Evolutionary conservation across 1,139 yeast species (phyloP).

Genomic region (Yamadazyma songkhlaensis): DNA sequence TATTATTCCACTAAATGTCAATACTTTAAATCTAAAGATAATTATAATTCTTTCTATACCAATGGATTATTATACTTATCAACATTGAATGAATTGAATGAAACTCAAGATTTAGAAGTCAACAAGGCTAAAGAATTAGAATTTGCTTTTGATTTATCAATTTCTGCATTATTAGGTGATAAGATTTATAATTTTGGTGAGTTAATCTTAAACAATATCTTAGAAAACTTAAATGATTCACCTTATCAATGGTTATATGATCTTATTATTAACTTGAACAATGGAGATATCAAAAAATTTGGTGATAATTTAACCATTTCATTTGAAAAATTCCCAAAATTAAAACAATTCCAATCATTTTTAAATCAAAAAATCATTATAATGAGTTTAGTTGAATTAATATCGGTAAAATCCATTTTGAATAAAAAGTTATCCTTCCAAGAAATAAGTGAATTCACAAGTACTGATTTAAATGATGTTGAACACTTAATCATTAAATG

Average conservation of each 20-base stretch:
- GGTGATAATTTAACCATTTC: constrained; percentile 44
- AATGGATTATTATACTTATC: constrained; percentile 53
- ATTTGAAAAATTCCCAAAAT: constrained; percentile 51
- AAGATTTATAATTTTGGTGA: constrained; percentile 95
- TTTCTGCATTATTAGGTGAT: constrained; percentile 89
- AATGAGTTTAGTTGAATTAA: constrained; percentile 86
- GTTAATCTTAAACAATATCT: constrained; percentile 82
- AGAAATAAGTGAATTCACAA: constrained; percentile 70
- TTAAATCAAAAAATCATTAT: constrained; percentile 88
- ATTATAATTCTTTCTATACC: constrained; percentile 78
- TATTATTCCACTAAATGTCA: constrained; percentile 81
- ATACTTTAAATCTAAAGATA: constrained; percentile 68
- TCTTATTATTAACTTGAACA: constrained; percentile 66
- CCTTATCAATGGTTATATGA: constrained; percentile 71
- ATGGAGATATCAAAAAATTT: constrained; percentile 71
- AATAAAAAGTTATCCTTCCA: constrained; percentile 71
- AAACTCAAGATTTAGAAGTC: constrained; percentile 17
- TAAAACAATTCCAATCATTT: constrained; percentile 60
- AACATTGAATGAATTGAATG: constrained; percentile 41
- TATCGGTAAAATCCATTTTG: constrained; percentile 74
- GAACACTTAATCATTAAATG: constrained; percentile 93
- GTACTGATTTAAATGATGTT: constrained; percentile 69
- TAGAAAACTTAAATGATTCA: constrained; percentile 40
- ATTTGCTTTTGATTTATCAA: constrained; percentile 77
- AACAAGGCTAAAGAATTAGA: constrained; percentile 24